These are phyloP conservation scores for Penicillium dipodomyicola DNA, from an alignment of 495 filamentous ascomycete species.

Conservation along the genomic window DNA sequence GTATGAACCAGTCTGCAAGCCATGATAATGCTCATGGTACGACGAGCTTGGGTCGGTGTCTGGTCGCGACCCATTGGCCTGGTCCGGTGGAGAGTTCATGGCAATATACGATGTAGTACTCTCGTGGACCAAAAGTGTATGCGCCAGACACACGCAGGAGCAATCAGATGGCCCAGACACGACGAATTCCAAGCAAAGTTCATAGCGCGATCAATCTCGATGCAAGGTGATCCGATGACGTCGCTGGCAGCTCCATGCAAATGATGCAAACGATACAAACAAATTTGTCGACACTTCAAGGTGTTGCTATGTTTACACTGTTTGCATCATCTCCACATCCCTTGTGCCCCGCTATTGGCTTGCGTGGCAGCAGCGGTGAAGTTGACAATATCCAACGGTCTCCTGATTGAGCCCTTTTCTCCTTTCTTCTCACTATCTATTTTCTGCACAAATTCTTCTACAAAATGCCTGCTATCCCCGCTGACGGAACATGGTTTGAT, in stretches of 20 bases:
- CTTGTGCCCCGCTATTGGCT: slow-evolving; percentile 15
- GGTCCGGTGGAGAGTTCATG: slow-evolving; percentile 31
- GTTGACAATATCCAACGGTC: slow-evolving; percentile 15
- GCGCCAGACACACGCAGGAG: slow-evolving; percentile 5
- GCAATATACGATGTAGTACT: slow-evolving; percentile 18
- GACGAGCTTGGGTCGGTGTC: slow-evolving; percentile 18
- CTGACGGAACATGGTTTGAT: slow-evolving; percentile 78
- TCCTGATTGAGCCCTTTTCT: slow-evolving; percentile 11
- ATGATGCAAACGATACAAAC: slow-evolving; percentile 1
- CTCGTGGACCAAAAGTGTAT: neutral
- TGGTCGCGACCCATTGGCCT: slow-evolving; percentile 18
- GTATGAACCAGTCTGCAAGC: slow-evolving; percentile 47
- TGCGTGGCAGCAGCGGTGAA: slow-evolving; percentile 28
- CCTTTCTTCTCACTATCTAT: slow-evolving; percentile 15
- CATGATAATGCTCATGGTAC: slow-evolving; percentile 32
- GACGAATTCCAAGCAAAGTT: neutral
- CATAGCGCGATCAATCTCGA: slow-evolving; percentile 20
- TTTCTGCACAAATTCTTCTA: slow-evolving; percentile 5
- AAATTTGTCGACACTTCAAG: neutral
- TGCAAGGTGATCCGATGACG: slow-evolving; percentile 31
- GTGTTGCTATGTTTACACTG: slow-evolving; percentile 20
- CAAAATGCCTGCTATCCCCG: slow-evolving; percentile 44
- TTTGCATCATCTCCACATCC: slow-evolving; percentile 11
- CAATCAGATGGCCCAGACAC: slow-evolving; percentile 14
- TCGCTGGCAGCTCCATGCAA: slow-evolving; percentile 14